Conservation (phyloP, 2,329 filamentous ascomycete species). For the Aspergillus unguis region DNA sequence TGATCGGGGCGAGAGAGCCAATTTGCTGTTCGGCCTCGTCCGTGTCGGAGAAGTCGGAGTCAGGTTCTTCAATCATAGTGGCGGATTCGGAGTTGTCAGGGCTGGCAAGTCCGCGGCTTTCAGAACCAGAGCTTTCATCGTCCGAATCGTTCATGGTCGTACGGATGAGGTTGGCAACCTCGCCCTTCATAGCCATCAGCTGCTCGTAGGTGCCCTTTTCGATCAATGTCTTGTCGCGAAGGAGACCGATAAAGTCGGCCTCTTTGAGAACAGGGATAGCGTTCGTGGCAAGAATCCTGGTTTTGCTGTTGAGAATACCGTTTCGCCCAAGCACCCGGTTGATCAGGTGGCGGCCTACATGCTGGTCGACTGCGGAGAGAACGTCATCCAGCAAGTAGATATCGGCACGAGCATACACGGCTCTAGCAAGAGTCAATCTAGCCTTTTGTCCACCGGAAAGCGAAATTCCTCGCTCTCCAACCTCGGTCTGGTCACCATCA, state of each 20-base stretch:
- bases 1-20: conserved; percentile 73
- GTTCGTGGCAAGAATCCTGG: conserved; percentile 89
- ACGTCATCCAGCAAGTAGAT: conserved; percentile 93
- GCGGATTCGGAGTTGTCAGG: conserved; percentile 66
- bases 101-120: conserved; percentile 59
- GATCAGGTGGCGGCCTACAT: conserved; percentile 92
- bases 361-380: conserved; percentile 95
- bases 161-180: conserved; percentile 79
- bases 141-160: conserved; percentile 57
- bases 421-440: conserved; percentile 82
- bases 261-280: conserved; percentile 87
- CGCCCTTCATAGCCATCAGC: conserved; percentile 88
- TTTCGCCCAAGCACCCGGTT: conserved; percentile 85
- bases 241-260: conserved; percentile 80
- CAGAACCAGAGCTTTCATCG: conserved; percentile 47
- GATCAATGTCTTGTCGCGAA: conserved; percentile 77
- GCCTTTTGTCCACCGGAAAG: conserved; percentile 95
- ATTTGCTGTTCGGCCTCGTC: conserved; percentile 67
- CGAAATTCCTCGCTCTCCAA: conserved; percentile 94
- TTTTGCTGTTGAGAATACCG: conserved; percentile 80
- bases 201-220: conserved; percentile 90
- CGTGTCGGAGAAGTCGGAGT: conserved; percentile 51
- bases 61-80: conserved; percentile 48
- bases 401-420: conserved; percentile 95
- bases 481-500: conserved; percentile 93